These are phyloP conservation scores for Dactylella cylindrospora DNA, from an alignment of 2,329 filamentous ascomycete genomes.

Conservation along the genomic window DNA sequence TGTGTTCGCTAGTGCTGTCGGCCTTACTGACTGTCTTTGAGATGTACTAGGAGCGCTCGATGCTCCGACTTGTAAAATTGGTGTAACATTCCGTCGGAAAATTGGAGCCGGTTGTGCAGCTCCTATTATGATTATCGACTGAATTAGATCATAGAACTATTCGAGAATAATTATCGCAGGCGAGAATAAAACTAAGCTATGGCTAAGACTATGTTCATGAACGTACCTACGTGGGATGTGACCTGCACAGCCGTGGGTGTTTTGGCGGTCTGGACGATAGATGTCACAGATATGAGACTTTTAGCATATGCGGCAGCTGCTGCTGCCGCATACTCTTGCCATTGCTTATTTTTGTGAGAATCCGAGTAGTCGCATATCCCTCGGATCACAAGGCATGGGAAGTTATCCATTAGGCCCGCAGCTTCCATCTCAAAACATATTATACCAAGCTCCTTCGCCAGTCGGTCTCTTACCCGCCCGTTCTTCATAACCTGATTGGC, in stretches of 20 bases:
- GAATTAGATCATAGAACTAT: too few species aligned
- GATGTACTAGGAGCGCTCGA: too few species aligned
- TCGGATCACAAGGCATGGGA: constrained; percentile 12
- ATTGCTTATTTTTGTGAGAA: constrained; percentile 15
- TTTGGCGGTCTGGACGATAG: not conserved
- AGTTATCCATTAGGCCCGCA: constrained; percentile 11
- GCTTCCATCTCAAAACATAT: constrained; percentile 23
- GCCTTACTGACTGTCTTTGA: too few species aligned
- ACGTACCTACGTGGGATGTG: too few species aligned
- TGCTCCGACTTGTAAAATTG: too few species aligned
- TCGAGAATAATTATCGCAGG: too few species aligned
- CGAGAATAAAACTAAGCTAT: too few species aligned
- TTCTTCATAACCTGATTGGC: constrained; percentile 12
- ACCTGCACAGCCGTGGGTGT: constrained; percentile 10
- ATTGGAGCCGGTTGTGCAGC: too few species aligned
- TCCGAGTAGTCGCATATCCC: constrained; percentile 25
- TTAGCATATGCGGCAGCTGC: constrained; percentile 13
- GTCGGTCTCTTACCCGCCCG: not conserved
- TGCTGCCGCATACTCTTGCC: constrained; percentile 18
- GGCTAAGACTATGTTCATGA: too few species aligned
- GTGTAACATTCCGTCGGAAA: too few species aligned
- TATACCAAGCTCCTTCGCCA: constrained; percentile 6
- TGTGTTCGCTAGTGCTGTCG: too few species aligned
- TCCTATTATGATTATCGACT: too few species aligned
- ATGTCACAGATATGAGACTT: constrained; percentile 1